Evolutionary conservation across 1,139 yeast species (phyloP), one percentile per base, ranked within the genome.

Genomic region (Candida buenavistaensis): DNA sequence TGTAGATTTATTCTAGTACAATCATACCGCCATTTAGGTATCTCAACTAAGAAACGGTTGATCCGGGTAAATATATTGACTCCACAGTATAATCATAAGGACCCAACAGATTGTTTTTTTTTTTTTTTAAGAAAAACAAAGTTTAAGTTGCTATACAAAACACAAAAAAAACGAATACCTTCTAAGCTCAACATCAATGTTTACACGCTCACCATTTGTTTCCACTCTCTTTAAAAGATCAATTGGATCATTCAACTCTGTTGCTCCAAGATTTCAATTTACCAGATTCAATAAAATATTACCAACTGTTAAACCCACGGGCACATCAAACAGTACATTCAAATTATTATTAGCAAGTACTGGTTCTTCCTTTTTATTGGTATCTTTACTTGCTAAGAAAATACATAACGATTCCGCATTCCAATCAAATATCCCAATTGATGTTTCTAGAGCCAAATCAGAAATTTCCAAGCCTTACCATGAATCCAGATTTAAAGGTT

Each of bases 401-500:
- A 40, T 44, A 13, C 30, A 39, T 19, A 44, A 44, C 23, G 47
- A 44, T 24, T 20, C 40, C 14, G 38, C 41, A n/a, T 15, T 24
- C n/a, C 32, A 23, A 23, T 28, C 28, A 8, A 21, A 29, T 12
- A 17, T 24, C 14, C 39, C 39, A 13, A 28, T 35, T 23, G 26
- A 37, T 20, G 26, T 32, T 10, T 13, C 32, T 3, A 22, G 33
- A 11, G 27, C 23, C n/a, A 20, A 33, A 9, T 24, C 30, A 19
- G 35, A 33, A 20, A 26, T 19, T 14, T 20, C 27, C 11, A 25
- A 23, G 10, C 41, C 31, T 7, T 33, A 33, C 15, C 27, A 32
- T 11, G 39, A 42, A 23, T 40, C 51, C 3, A 36, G 64, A 26
- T 64, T 69, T 45, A 57, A 63, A 31, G 67, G 72, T 0, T 61